Evolutionary conservation across 2,329 filamentous ascomycete species (phyloP), one percentile per base, ranked within the genome.

Genomic region (Ophiostoma sp.): DNA sequence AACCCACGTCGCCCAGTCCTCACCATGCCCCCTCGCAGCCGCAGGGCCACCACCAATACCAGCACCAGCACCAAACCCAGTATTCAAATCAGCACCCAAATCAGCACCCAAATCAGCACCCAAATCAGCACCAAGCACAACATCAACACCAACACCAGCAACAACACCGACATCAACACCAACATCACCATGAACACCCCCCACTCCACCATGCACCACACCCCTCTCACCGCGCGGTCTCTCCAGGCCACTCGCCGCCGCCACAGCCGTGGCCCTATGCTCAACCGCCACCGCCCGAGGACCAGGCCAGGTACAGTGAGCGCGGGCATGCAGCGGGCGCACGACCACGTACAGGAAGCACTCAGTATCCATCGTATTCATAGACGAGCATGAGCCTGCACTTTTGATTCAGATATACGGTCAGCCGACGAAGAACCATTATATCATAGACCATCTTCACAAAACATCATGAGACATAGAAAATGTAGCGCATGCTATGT

Each of bases 31-130:
- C 42, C 12, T 7, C 18, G 2, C 55, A 60, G 55, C 14, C 52
- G 27, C 52, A 58, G 18, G 18, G 1, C 16, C 66, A n/a, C 65
- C 65, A 42, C 67, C 67, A 3, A 66, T 52, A 67, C 38, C 45
- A 42, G 16, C 18, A 55, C 11, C 55, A 60, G 55, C 55, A 7
- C 9, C 49, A 14, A 9, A 27, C 6, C 16, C 49, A 40, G 27
- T 36, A 62, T 36, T 16, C 27, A 5, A 38, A 55, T 55, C 49
- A 42, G 38, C 60, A 42, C 27, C 55, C 27, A 27, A 27, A 40
- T 14, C 55, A 38, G 27, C 36, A 40, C 6, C 27, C 27, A 5
- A 38, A 55, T 55, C 49, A 42, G 38, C 60, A 42, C 27, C 55
- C 27, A 27, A 27, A 40, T 14, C 55, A 38, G 27, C 36, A 40